Base-by-base conservation (phyloP, 2,329 filamentous ascomycete genomes). In the Talaromyces sp. region DNA sequence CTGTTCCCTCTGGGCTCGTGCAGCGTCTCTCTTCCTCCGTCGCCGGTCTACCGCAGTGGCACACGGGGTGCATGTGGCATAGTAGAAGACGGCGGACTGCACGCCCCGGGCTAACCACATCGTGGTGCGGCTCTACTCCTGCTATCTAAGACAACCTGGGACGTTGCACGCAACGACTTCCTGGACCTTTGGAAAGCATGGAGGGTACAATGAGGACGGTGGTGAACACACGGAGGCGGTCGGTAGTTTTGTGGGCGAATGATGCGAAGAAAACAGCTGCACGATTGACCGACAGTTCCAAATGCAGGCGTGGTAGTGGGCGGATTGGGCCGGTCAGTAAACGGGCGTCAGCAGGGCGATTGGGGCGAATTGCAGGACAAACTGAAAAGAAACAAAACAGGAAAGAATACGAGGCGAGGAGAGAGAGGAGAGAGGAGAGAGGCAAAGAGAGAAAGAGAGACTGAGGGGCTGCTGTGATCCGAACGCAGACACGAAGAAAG, bases 21-120 rank as follows among this genome's bases (percentile, higher is more conserved):
- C 87, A 56, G 90, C 90, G 72, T 91, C 83, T 67, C 85, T 84
- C 75, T 86, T 88, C 62, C 89, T 84, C 74, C 89, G 89, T 68
- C 89, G 85, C 65, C 87, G 87, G 72, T 89, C 85, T 57, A 84
- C 82, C 64, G 89, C 84, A 67, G 90, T 85, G 61, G 87, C 83
- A 78, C 92, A 97, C 40, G 79, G 79, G 7, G 79, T 80, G 65
- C 78, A 81, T 57, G 77, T 76, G 65, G 73, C 74, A 65, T 82
- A 82, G 70, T 81, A 82, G 69, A 81, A 82, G 62, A 81, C 74
- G 36, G 79, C 80, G 30, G 79, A 82, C 69, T 82, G 80, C 56
- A 74, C 76, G 60, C 80, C 80, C 61, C 79, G 73, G 67, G 73
- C 79, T 67, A 82, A 76, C 79, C 79, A 82, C 76, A 78, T 78